Conservation (phyloP, 257 asterid species). For the Salvia hispanica region DNA sequence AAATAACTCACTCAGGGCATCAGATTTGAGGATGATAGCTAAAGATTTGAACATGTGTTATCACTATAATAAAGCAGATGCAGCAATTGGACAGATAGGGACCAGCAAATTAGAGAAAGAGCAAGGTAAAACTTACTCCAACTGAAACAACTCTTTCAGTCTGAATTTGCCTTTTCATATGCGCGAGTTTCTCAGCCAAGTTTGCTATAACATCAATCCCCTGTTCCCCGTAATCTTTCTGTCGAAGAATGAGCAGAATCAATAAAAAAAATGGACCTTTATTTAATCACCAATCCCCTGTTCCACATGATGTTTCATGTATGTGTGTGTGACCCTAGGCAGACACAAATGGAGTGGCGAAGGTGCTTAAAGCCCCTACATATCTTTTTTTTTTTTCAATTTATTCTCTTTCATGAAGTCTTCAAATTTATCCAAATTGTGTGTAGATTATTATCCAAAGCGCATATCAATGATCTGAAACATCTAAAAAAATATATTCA, state of each 20-base stretch:
- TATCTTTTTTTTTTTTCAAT: too few species aligned
- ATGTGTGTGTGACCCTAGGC: too few species aligned
- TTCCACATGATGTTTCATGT: too few species aligned
- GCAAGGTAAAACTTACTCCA: slow-evolving; percentile 42
- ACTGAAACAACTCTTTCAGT: slow-evolving; percentile 57
- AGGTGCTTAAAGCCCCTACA: too few species aligned
- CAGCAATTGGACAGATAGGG: slow-evolving; percentile 13
- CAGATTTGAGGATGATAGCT: slow-evolving; percentile 11
- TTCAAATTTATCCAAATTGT: too few species aligned
- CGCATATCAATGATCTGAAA: too few species aligned
- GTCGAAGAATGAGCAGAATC: slow-evolving; percentile 27
- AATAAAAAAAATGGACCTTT: not conserved
- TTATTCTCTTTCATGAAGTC: too few species aligned
- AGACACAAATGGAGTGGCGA: too few species aligned
- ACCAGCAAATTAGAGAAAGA: too few species aligned
- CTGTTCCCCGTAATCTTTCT: slow-evolving; percentile 48
- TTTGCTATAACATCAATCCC: slow-evolving; percentile 43
- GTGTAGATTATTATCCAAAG: too few species aligned
- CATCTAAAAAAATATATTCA: too few species aligned
- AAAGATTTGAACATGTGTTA: not conserved
- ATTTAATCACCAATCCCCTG: too few species aligned
- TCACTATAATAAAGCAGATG: not conserved
- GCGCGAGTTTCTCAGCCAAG: slow-evolving; percentile 50
- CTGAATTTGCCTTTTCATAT: slow-evolving; percentile 67
- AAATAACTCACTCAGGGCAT: not conserved